Conservation (phyloP, 2,329 filamentous ascomycete species). For the Zymoseptoria pseudotritici region DNA sequence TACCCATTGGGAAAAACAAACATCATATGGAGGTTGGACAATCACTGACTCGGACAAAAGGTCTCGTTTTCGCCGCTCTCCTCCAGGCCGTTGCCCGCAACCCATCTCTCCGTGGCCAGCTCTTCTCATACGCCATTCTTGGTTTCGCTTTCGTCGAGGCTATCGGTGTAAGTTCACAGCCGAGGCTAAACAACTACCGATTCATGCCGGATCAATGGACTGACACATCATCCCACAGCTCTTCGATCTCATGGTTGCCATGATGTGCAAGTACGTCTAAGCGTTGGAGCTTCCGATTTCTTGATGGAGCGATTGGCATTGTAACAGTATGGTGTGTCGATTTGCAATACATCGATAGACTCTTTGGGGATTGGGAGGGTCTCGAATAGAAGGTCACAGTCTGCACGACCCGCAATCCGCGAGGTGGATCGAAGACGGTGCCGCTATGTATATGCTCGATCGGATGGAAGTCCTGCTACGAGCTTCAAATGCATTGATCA, state of each 20-base stretch:
- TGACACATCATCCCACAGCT: constrained; percentile 34
- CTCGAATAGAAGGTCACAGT: background rate
- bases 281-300: constrained; percentile 9
- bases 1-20: background rate
- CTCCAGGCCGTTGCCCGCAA: constrained; percentile 87
- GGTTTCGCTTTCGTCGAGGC: constrained; percentile 93
- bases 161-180: constrained; percentile 52
- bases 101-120: constrained; percentile 88
- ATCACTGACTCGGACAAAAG: constrained; percentile 71
- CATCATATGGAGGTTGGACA: constrained; percentile 1
- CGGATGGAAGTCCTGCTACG: background rate
- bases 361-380: background rate
- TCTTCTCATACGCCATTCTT: constrained; percentile 93
- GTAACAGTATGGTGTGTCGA: constrained; percentile 19
- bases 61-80: constrained; percentile 86
- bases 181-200: background rate
- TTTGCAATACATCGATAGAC: constrained; percentile 14
- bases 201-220: background rate
- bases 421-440: background rate
- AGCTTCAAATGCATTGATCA: background rate
- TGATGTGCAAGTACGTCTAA: constrained; percentile 66
- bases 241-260: constrained; percentile 85
- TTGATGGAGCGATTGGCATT: constrained; percentile 8
- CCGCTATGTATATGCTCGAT: background rate
- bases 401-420: background rate